Evolutionary conservation across 345 rosid genomes (phyloP).

Genomic region (Salix brachista): DNA sequence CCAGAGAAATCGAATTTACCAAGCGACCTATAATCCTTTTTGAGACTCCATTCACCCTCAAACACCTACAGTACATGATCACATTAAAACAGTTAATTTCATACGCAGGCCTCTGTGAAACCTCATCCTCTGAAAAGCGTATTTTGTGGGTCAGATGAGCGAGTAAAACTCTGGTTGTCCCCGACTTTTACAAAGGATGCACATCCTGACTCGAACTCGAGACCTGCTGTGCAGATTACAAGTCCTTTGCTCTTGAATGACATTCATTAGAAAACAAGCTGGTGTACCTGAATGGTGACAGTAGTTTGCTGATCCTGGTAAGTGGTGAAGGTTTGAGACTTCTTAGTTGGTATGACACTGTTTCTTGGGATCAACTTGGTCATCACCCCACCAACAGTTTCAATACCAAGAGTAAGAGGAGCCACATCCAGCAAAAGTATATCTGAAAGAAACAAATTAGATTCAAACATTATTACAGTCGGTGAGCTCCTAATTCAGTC

Average conservation of each 20-base stretch:
- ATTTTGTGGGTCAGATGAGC: too few relatives aligned
- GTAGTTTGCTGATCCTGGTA: conserved; percentile 35
- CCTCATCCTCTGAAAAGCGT: fast-evolving
- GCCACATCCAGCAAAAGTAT: conserved; percentile 26
- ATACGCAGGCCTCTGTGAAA: background rate
- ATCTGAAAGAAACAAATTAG: conserved; percentile 1
- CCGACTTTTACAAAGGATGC: fast-evolving
- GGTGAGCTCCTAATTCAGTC: background rate
- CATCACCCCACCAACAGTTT: conserved; percentile 29
- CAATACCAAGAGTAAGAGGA: conserved; percentile 29
- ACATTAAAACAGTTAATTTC: background rate
- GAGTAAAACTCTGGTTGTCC: too few relatives aligned
- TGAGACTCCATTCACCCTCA: conserved; percentile 29
- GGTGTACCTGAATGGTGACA: conserved; percentile 22
- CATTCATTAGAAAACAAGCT: background rate
- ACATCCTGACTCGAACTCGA: too few relatives aligned
- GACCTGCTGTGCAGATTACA: too few relatives aligned
- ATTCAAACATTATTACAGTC: too few relatives aligned
- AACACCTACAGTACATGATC: conserved; percentile 5
- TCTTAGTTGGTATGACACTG: conserved; percentile 27
- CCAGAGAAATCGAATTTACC: conserved; percentile 24
- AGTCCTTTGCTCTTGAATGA: too few relatives aligned
- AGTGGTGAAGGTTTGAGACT: conserved; percentile 33
- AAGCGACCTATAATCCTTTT: conserved; percentile 27
- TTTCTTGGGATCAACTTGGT: conserved; percentile 27